Evolutionary conservation across 192 early-diverging fungal genomes (phyloP).

Genomic region (Backusella parvicylindrica): DNA sequence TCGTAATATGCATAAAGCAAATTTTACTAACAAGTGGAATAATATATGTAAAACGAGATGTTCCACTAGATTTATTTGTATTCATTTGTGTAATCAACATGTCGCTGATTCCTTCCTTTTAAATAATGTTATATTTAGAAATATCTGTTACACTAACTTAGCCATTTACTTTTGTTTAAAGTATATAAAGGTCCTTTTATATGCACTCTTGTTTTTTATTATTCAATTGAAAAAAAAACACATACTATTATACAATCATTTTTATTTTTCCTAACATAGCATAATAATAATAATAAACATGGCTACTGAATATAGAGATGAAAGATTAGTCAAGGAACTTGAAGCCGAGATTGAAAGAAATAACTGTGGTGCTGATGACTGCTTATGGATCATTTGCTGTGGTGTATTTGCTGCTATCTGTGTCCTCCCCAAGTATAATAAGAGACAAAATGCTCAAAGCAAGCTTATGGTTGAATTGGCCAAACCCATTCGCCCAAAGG

Average conservation of each 20-base stretch:
- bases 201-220: background rate
- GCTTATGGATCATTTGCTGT: background rate
- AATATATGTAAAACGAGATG: background rate
- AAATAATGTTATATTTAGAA: background rate
- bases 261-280: background rate
- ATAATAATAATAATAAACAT: background rate
- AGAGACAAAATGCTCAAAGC: background rate
- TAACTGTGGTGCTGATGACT: background rate
- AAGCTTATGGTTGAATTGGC: background rate
- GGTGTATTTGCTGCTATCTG: background rate
- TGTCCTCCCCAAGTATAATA: background rate
- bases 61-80: background rate
- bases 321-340: background rate
- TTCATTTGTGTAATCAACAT: background rate
- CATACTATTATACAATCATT: background rate
- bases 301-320: conserved; percentile 10
- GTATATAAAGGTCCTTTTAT: background rate
- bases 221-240: background rate
- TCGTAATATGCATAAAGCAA: background rate
- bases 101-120: no score
- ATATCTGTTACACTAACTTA: background rate
- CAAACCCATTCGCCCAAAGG: background rate
- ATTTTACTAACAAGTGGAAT: background rate
- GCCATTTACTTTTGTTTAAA: background rate
- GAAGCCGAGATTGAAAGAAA: background rate